phyloP scores from a whole-genome alignment of 352 stramenopile genomes.

The Phytophthora tentaculata region DNA sequence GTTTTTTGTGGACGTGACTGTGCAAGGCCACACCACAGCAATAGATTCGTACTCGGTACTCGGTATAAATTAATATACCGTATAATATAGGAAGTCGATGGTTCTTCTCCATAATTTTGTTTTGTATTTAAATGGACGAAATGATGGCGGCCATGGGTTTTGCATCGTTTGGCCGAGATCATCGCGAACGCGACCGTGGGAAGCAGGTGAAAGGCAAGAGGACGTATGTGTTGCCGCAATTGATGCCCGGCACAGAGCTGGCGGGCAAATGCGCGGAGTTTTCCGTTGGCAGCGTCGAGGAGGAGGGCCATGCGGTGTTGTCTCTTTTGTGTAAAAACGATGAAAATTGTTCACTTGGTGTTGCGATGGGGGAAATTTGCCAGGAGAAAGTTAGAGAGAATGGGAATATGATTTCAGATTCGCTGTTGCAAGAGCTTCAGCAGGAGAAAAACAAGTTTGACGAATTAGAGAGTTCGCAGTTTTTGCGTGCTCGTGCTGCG shows the following conservation, averaged over 20 bases:
- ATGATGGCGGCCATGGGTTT: constrained; percentile 65
- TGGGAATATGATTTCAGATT: constrained; percentile 13
- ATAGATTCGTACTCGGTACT: constrained; percentile 49
- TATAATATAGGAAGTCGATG: constrained; percentile 49
- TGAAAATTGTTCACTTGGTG: constrained; percentile 3
- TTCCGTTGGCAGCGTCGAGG: constrained; percentile 12
- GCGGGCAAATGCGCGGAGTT: constrained; percentile 1
- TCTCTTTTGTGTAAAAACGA: constrained; percentile 38
- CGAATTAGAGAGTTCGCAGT: constrained; percentile 36
- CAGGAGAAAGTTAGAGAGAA: neutral
- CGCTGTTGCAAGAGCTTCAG: constrained; percentile 46
- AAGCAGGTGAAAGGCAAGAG: neutral
- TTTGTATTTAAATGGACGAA: neutral
- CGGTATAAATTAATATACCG: no score
- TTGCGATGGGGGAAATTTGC: constrained; percentile 7
- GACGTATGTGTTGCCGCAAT: constrained; percentile 26
- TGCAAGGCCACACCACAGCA: constrained; percentile 31
- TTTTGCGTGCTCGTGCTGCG: constrained; percentile 45
- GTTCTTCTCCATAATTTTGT: constrained; percentile 19
- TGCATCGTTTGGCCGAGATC: constrained; percentile 56
- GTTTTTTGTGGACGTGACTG: constrained; percentile 27
- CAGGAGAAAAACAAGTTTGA: constrained; percentile 53
- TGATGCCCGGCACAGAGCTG: constrained; percentile 52
- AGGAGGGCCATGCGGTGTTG: constrained; percentile 33
- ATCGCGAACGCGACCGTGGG: neutral